Base-by-base conservation (phyloP, 495 filamentous ascomycete species). In the Aspergillus incahuasiensis region DNA sequence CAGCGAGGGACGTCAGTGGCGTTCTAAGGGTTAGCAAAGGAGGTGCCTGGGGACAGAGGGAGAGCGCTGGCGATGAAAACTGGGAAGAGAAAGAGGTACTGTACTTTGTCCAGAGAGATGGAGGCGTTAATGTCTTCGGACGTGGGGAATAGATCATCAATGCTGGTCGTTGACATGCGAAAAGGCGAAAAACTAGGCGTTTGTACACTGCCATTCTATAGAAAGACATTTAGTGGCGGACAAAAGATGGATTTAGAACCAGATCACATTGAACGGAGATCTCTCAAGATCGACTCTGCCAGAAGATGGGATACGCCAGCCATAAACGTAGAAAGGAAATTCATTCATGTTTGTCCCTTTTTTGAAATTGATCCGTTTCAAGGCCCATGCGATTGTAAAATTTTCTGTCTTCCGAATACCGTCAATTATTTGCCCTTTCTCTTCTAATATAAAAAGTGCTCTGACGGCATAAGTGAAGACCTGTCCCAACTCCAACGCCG, bases 1-100 rank as follows among this genome's bases (percentile, higher is more conserved):
- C 83, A 15, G 94, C 92, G 48, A 86, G 79, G 68, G 92, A 97
- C 76, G 89, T 97, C 21, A 95, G 88, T 74, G 92, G 94, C 8
- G 89, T 96, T 34, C 58, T 96, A 52, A 80, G 92, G 60, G 80
- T 95, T 48, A 90, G 86, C 8, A 76, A 73, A 20, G 83, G 85
- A 6, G 78, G 74, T 48, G 78, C 73, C 22, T 74, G 66, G 60
- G 71, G 63, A 30, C 67, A 65, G 20, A 57, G 60, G 18, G 56
- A 48, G 6, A 65, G 74, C 12, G 72, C 39, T 5, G 68, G 59
- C 16, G 62, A 70, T 15, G 59, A 56, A n/a, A 52, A 48, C 46
- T 52, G 73, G 63, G 72, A 83, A 55, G 84, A 87, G 48, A 82
- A 74, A 59, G 92, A 97, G 68, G 82, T 87, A 57, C 66, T 97